phyloP scores from a whole-genome alignment of 148 eudicot species.

The Persicaria tinctoria region DNA sequence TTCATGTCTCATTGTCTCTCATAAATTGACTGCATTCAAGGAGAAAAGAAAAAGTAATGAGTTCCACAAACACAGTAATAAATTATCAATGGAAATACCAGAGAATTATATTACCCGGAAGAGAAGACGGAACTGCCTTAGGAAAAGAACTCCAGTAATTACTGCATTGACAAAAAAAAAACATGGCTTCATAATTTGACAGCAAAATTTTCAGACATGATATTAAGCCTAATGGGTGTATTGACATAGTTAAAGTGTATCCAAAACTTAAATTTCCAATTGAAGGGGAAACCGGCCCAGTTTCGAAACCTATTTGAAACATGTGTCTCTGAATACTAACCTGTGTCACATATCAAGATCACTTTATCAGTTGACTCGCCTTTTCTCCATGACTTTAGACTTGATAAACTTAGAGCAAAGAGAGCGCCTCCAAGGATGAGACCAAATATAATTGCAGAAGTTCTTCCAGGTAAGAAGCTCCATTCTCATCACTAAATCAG shows the following conservation, averaged over 20 bases:
- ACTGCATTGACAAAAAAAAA: conserved; percentile 40
- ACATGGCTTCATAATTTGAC: not conserved
- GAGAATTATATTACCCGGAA: conserved; percentile 37
- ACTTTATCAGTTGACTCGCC: conserved; percentile 38
- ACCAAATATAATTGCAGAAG: conserved; percentile 78
- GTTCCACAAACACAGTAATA: not conserved
- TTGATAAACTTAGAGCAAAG: conserved; percentile 71
- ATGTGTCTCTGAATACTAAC: conserved; percentile 28
- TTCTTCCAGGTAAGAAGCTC: conserved; percentile 78
- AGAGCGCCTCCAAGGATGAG: conserved; percentile 88
- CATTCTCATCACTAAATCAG: too few species aligned
- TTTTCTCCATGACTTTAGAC: conserved; percentile 74
- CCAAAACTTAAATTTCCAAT: not conserved
- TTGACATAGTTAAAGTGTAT: not conserved
- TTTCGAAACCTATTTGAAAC: not conserved
- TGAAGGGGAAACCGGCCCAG: not conserved
- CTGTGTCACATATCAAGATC: conserved; percentile 82
- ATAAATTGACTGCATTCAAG: too few species aligned
- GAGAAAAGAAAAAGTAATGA: too few species aligned
- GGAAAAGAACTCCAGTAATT: conserved; percentile 58
- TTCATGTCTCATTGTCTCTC: too few species aligned
- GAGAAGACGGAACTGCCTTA: conserved; percentile 46
- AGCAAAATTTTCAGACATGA: not conserved
- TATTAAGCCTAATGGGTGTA: not conserved
- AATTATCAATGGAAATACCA: not conserved